A percentile compares a stretch with the other conserved stretches of the same genome.
These are phyloP conservation scores for Lathyrus sativus DNA, from an alignment of 306 rosid genomes.

Conservation along the genomic window DNA sequence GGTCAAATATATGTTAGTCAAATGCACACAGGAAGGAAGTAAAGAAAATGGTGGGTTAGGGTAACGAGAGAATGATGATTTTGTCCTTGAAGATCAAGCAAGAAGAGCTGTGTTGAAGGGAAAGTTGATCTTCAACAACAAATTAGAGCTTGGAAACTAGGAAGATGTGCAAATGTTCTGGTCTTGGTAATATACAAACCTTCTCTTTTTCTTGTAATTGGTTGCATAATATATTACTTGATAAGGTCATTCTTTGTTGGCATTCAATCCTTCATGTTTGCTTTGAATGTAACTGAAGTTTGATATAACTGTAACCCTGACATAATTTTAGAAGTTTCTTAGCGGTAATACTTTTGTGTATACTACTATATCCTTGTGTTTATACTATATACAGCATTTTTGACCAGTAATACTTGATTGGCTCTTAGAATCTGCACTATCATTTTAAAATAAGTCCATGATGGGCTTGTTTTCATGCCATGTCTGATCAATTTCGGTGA, in stretches of 20 bases:
- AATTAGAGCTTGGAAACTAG: conserved; percentile 10
- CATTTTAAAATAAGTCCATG: not conserved
- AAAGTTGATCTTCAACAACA: conserved; percentile 22
- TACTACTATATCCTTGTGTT: not conserved
- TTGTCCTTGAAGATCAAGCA: conserved; percentile 13
- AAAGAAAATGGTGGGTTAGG: conserved; percentile 5
- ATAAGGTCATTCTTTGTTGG: conserved; percentile 12
- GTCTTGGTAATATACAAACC: conserved; percentile 9
- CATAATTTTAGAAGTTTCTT: not conserved
- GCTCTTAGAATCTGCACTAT: not conserved
- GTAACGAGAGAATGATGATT: conserved; percentile 7
- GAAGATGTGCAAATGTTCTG: conserved; percentile 3
- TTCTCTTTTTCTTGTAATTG: not conserved
- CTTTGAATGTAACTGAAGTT: not conserved
- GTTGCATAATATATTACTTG: not conserved
- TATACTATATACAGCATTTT: not conserved
- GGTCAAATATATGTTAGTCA: conserved; percentile 16
- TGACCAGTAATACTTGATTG: not conserved
- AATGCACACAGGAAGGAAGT: not conserved
- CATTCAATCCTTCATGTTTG: not conserved
- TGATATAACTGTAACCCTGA: not conserved
- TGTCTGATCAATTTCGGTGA: not conserved
- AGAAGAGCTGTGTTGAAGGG: conserved; percentile 1
- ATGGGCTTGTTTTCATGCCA: not conserved
- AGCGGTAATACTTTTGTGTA: not conserved